Base-by-base conservation (phyloP, 179 eudicot species). In the Silene vulgaris region DNA sequence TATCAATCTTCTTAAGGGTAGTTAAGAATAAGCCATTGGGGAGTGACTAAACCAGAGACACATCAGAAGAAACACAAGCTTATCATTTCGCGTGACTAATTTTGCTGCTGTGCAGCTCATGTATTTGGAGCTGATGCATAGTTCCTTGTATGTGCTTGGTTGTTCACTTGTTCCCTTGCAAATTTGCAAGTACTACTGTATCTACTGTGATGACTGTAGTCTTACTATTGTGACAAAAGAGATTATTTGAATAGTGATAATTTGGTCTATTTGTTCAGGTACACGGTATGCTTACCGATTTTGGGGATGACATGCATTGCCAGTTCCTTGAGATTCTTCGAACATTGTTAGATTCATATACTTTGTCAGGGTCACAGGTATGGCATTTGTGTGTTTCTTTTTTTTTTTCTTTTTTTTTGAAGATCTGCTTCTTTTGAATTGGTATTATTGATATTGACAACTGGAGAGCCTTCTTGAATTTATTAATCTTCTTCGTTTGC, bases 301-400 rank as follows among this genome's bases (percentile, higher is more conserved):
- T 87, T 82, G 99, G 88, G 69, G 99, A 89, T 85, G 88, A 87
- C 77, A 96, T 96, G 97, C 99, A 96, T 75, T 89, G 93, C 87
- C 99, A 96, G 71, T 96, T 96, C 85, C 90, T 92, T 77, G 99
- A 96, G 80, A 92, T 96, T 77, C 89, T 93, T 70, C 93, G 96
- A 56, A 92, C 86, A 83, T 87, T 96, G 82, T 82, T 96, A 86
- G 99, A 93, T 80, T 76, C 96, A n/a, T 87, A 80, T 78, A 52
- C 97, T 19, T 78, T 84, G 59, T 75, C 97, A 54, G 97, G 91
- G 77, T 75, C 89, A 21, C 97, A 90, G 97, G 97, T 92, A 76
- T 62, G 71, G 48, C 65, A 28, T 40, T 19, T 61, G 7, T 23
- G 17, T 67, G 64, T 77, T 72, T n/a, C 23, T 37, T n/a, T n/a